phyloP scores from a whole-genome alignment of 148 eudicot species.

The Vaccinium darrowii region DNA sequence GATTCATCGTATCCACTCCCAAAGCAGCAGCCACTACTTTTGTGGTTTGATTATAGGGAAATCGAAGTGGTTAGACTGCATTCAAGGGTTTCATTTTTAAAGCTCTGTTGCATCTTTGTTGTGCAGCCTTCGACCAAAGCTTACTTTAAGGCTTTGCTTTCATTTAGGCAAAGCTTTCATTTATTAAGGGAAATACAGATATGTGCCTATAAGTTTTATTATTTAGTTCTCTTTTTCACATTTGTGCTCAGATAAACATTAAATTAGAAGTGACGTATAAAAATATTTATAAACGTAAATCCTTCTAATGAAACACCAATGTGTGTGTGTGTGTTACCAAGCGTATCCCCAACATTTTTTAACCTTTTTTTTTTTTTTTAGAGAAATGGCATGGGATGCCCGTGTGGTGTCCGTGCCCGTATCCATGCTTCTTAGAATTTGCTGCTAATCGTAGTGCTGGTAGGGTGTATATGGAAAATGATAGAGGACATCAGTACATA shows the following conservation, averaged over 20 bases:
- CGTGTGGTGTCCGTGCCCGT: neutral
- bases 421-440: neutral
- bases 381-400: neutral
- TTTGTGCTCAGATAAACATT: neutral
- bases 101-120: neutral
- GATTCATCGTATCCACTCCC: neutral
- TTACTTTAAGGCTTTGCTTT: neutral
- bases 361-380: neutral
- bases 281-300: neutral
- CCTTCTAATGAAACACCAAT: neutral
- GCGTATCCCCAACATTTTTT: neutral
- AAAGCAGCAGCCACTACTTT: neutral
- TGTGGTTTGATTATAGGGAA: neutral
- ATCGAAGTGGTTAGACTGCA: neutral
- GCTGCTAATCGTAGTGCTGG: neutral
- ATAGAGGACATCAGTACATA: neutral
- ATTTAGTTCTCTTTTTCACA: neutral
- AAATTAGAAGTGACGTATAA: neutral
- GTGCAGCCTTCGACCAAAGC: neutral
- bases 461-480: neutral
- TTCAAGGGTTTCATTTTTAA: neutral
- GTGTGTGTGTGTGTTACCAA: neutral
- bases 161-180: neutral
- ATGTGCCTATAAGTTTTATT: neutral
- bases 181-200: neutral